Conservation (phyloP, 2,329 filamentous ascomycete species). For the Ascochyta koolunga region DNA sequence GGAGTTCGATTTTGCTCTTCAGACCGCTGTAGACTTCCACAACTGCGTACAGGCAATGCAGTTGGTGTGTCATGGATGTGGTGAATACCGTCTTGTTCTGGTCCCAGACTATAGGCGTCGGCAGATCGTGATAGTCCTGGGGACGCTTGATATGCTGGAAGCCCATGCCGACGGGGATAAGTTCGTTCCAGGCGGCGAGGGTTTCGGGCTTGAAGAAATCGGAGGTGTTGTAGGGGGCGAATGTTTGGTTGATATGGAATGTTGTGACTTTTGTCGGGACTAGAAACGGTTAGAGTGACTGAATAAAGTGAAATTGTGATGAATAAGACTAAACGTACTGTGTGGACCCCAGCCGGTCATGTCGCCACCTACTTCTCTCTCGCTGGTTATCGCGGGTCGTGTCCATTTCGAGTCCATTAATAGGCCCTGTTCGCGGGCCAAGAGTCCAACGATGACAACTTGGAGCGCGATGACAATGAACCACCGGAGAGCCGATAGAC, state of each 20-base stretch:
- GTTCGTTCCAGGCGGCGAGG: slow-evolving; percentile 42
- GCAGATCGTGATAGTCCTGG: slow-evolving; percentile 39
- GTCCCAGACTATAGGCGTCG: slow-evolving; percentile 42
- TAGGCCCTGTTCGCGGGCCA: slow-evolving; percentile 40
- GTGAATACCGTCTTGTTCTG: slow-evolving; percentile 42
- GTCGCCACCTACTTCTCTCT: slow-evolving; percentile 40
- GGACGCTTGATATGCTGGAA: slow-evolving; percentile 41
- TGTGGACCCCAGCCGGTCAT: slow-evolving; percentile 43
- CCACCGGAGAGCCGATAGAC: slow-evolving; percentile 35
- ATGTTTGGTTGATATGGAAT: slow-evolving; percentile 45
- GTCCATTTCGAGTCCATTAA: slow-evolving; percentile 27
- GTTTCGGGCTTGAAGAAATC: slow-evolving; percentile 45
- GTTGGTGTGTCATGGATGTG: slow-evolving; percentile 44
- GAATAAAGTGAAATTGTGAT: no score
- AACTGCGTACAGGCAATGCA: slow-evolving; percentile 44
- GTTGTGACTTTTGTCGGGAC: slow-evolving; percentile 42
- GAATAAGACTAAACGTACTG: slow-evolving; percentile 22
- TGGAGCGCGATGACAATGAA: slow-evolving; percentile 40
- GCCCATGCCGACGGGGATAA: slow-evolving; percentile 40
- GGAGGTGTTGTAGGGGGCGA: slow-evolving; percentile 43
- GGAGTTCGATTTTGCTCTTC: slow-evolving; percentile 30
- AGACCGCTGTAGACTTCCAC: slow-evolving; percentile 41
- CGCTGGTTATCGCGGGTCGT: slow-evolving; percentile 30
- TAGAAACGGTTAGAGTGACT: slow-evolving; percentile 6
- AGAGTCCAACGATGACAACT: slow-evolving; percentile 36